Evolutionary conservation across 2,329 filamentous ascomycete genomes (phyloP).

Genomic region (Xylariaceae sp.): DNA sequence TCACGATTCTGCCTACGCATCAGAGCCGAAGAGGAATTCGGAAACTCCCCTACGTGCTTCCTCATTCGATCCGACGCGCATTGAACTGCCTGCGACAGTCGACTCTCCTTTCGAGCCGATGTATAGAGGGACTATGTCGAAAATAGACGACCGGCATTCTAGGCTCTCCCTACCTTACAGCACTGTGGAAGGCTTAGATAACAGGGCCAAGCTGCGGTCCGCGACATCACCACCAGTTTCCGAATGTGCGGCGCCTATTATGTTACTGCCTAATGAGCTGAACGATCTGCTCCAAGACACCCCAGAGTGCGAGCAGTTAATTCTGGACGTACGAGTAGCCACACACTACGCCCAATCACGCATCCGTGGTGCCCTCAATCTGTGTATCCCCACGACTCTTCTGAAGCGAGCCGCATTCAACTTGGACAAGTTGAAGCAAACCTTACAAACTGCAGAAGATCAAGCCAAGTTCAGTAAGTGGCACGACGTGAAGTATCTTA

Average conservation of each 20-base stretch:
- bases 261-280: conserved; percentile 54
- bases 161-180: conserved; percentile 52
- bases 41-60: conserved; percentile 44
- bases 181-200: conserved; percentile 39
- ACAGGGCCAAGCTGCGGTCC: conserved; percentile 36
- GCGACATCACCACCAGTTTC: conserved; percentile 51
- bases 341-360: conserved; percentile 74
- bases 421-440: conserved; percentile 79
- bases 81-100: conserved; percentile 42
- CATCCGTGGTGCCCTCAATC: conserved; percentile 76
- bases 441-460: conserved; percentile 69
- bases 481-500: conserved; percentile 68
- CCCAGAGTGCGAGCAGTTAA: conserved; percentile 48
- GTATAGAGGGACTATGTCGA: conserved; percentile 36
- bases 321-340: conserved; percentile 83
- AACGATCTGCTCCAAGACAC: conserved; percentile 50
- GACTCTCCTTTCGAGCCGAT: conserved; percentile 35
- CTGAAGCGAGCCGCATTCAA: conserved; percentile 89
- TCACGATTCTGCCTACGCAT: conserved; percentile 53
- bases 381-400: conserved; percentile 92
- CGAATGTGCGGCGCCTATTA: conserved; percentile 44
- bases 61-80: conserved; percentile 41
- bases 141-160: conserved; percentile 49
- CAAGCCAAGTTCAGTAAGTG: conserved; percentile 72
- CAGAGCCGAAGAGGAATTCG: conserved; percentile 51